Percentiles rank a stretch among this genome's conserved stretches.
Conservation (phyloP, 2,329 filamentous ascomycete species). For the Sclerotinia spermophila region DNA sequence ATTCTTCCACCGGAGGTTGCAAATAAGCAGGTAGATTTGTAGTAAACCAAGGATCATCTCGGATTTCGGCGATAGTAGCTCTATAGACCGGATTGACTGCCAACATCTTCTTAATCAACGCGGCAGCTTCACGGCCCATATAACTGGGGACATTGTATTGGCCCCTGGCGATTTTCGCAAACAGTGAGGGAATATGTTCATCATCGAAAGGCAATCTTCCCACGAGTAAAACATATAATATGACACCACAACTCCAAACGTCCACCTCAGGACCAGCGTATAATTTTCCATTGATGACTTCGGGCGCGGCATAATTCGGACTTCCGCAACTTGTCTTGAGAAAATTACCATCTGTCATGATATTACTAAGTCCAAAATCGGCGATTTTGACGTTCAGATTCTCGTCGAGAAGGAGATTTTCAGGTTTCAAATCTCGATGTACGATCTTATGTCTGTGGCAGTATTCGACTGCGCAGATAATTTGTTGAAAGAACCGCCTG, state of each 20-base stretch:
- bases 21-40: conserved; percentile 84
- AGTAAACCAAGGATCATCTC: conserved; percentile 90
- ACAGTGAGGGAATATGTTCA: conserved; percentile 94
- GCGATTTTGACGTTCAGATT: conserved; percentile 98
- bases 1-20: conserved; percentile 82
- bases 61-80: conserved; percentile 90
- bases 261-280: conserved; percentile 98
- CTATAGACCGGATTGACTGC: conserved; percentile 93
- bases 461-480: conserved; percentile 97
- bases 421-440: conserved; percentile 93
- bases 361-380: conserved; percentile 97
- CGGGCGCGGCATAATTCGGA: conserved; percentile 95
- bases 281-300: conserved; percentile 95
- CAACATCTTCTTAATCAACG: conserved; percentile 86
- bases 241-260: conserved; percentile 95
- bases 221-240: conserved; percentile 77
- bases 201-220: conserved; percentile 93
- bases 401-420: conserved; percentile 92
- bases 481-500: conserved; percentile 98
- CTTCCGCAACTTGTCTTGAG: conserved; percentile 98
- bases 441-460: conserved; percentile 99
- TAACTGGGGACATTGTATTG: conserved; percentile 91
- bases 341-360: conserved; percentile 99
- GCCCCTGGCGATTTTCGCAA: conserved; percentile 95
- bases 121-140: conserved; percentile 78